Percentiles rank a stretch among this genome's conserved stretches.
Evolutionary conservation across 441 rosid species (phyloP).

Genomic region (Croton laevigatus): DNA sequence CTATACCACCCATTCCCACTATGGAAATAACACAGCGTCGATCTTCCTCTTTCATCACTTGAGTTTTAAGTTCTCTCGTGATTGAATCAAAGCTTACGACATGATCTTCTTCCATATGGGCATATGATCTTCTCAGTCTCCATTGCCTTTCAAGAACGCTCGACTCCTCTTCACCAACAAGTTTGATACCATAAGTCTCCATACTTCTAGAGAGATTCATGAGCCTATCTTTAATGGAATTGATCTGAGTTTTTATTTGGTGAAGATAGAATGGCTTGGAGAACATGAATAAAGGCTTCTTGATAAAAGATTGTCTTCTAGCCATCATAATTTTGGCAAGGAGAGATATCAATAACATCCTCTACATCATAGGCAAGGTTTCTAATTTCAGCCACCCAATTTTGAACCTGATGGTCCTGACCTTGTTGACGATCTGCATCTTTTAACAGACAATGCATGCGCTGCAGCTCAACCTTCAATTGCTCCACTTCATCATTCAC

Average conservation of each 20-base stretch:
- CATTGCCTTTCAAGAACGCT: background rate
- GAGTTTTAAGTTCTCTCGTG: conserved; percentile 3
- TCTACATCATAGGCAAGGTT: conserved; percentile 23
- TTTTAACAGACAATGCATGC: conserved; percentile 23
- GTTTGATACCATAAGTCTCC: conserved; percentile 5
- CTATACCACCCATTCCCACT: conserved; percentile 26
- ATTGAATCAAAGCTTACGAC: conserved; percentile 16
- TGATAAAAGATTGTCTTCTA: background rate
- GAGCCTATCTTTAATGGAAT: background rate
- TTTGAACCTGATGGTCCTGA: conserved; percentile 1
- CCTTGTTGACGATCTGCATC: conserved; percentile 22
- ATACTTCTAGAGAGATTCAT: background rate
- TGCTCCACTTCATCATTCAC: conserved; percentile 11
- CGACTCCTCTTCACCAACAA: background rate
- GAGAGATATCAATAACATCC: conserved; percentile 15
- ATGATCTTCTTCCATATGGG: conserved; percentile 16
- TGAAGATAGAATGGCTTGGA: background rate
- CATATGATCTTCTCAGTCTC: background rate
- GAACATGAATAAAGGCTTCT: background rate
- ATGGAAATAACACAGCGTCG: conserved; percentile 15
- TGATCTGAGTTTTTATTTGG: background rate
- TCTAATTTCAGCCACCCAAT: conserved; percentile 19
- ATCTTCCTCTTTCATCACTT: conserved; percentile 8
- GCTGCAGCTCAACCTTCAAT: conserved; percentile 21
- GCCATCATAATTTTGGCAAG: background rate